A percentile compares a stretch with the other conserved stretches of the same genome.
These are phyloP conservation scores for Aspergillus novofumigatus DNA, from an alignment of 2,329 filamentous ascomycete species.

Conservation along the genomic window DNA sequence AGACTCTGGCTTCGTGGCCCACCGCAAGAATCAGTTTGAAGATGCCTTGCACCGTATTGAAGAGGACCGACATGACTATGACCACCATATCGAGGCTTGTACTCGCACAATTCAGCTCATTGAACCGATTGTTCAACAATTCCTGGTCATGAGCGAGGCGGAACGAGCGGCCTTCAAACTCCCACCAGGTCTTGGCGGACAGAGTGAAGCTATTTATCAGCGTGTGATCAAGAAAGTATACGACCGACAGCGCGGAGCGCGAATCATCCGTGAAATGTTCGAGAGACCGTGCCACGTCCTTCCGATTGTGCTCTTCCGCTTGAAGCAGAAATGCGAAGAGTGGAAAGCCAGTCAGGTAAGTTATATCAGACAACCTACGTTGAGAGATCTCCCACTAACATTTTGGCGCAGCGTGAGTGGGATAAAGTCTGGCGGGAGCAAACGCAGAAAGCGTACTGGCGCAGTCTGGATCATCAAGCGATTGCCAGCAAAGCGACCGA, in stretches of 20 bases:
- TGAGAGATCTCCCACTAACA: constrained; percentile 1
- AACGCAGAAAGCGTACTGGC: constrained; percentile 91
- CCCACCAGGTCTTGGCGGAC: constrained; percentile 78
- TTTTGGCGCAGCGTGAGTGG: constrained; percentile 70
- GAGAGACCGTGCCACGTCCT: constrained; percentile 78
- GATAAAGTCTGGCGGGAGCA: constrained; percentile 98
- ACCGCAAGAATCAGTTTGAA: constrained; percentile 93
- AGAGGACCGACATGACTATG: constrained; percentile 96
- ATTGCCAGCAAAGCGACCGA: constrained; percentile 83
- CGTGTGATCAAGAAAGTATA: constrained; percentile 98
- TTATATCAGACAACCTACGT: not conserved
- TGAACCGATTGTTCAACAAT: constrained; percentile 87
- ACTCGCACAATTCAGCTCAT: constrained; percentile 92
- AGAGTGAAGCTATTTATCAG: constrained; percentile 95
- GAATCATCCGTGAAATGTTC: constrained; percentile 85
- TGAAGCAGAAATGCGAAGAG: constrained; percentile 96
- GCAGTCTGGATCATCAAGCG: constrained; percentile 94
- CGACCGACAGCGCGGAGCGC: constrained; percentile 73
- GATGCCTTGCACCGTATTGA: constrained; percentile 94
- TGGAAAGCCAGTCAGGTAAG: constrained; percentile 82
- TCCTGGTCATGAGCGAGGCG: constrained; percentile 70
- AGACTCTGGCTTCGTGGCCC: constrained; percentile 94
- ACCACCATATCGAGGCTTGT: constrained; percentile 96
- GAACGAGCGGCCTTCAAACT: constrained; percentile 75
- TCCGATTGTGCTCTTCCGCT: constrained; percentile 77